Percentiles rank a stretch among this genome's conserved stretches.
Conservation (phyloP, 495 filamentous ascomycete genomes). For the Xylaria venustula region DNA sequence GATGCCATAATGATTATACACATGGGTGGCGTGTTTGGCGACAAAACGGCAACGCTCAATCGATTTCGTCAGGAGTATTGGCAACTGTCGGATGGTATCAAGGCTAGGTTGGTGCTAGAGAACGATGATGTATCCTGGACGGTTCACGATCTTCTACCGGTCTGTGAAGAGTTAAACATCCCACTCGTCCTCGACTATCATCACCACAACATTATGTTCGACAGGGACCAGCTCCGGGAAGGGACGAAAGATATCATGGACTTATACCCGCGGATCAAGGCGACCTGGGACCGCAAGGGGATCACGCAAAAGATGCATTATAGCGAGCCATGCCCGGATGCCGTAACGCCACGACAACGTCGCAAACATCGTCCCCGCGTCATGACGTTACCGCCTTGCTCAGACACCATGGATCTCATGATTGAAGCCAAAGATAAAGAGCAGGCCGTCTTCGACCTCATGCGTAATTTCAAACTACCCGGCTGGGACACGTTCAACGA, state of each 20-base stretch:
- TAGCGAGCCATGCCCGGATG: conserved; percentile 71
- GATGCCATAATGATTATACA: conserved; percentile 95
- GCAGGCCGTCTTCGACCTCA: conserved; percentile 92
- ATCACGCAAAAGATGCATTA: conserved; percentile 98
- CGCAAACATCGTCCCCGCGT: conserved; percentile 84
- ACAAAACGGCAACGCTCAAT: conserved; percentile 78
- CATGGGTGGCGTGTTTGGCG: conserved; percentile 89
- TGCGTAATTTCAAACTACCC: conserved; percentile 80
- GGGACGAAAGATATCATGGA: conserved; percentile 81
- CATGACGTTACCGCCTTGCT: conserved; percentile 74
- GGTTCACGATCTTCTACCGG: conserved; percentile 85
- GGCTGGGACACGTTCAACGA: conserved; percentile 74
- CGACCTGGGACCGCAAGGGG: conserved; percentile 81
- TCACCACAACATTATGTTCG: conserved; percentile 93
- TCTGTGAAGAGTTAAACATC: conserved; percentile 92
- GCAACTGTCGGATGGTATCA: conserved; percentile 62
- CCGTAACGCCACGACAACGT: conserved; percentile 72
- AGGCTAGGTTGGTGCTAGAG: conserved; percentile 82
- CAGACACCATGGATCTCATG: conserved; percentile 87
- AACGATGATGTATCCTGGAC: conserved; percentile 91
- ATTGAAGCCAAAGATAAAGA: conserved; percentile 99
- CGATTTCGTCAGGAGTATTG: conserved; percentile 81
- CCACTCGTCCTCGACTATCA: conserved; percentile 92
- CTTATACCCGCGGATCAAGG: conserved; percentile 60
- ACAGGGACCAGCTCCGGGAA: conserved; percentile 67